phyloP scores from a whole-genome alignment of 495 filamentous ascomycete species.

The Parathielavia appendiculata region DNA sequence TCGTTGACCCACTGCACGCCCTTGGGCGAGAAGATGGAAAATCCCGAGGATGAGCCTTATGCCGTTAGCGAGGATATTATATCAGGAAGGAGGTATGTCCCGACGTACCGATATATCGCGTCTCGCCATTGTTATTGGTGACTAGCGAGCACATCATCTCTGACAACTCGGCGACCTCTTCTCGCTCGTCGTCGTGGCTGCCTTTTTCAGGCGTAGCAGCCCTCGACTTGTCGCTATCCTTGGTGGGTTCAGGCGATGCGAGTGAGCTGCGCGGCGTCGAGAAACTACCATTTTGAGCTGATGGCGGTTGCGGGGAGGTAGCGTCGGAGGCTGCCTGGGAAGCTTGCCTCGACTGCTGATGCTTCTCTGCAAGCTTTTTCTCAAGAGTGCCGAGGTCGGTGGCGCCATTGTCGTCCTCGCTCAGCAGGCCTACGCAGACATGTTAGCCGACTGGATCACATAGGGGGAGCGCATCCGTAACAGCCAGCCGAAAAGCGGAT shows the following conservation, averaged over 20 bases:
- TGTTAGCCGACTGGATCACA: slow-evolving; percentile 13
- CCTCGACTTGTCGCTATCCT: slow-evolving; percentile 43
- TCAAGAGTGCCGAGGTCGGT: slow-evolving; percentile 87
- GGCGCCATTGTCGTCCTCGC: slow-evolving; percentile 77
- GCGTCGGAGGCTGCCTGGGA: slow-evolving; percentile 43
- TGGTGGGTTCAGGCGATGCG: slow-evolving; percentile 56
- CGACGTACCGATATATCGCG: slow-evolving; percentile 83
- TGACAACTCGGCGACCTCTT: slow-evolving; percentile 84
- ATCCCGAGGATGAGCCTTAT: slow-evolving; percentile 89
- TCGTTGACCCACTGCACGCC: slow-evolving; percentile 99
- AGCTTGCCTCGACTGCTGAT: slow-evolving; percentile 41
- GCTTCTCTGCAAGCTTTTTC: slow-evolving; percentile 69
- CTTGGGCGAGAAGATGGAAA: slow-evolving; percentile 91
- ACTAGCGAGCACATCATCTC: slow-evolving; percentile 99
- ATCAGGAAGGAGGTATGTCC: neutral
- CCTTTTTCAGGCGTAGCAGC: slow-evolving; percentile 32
- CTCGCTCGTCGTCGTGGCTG: slow-evolving; percentile 62
- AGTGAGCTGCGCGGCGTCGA: slow-evolving; percentile 56
- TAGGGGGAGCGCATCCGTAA: neutral
- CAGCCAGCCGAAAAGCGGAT: neutral
- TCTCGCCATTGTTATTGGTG: slow-evolving; percentile 95
- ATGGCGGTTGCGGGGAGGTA: slow-evolving; percentile 42
- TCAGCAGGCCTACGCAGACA: slow-evolving; percentile 54
- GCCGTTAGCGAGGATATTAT: slow-evolving; percentile 23
- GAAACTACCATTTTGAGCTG: slow-evolving; percentile 43